Evolutionary conservation across 129 eudicot species (phyloP).

Genomic region (Chrysanthemum makinoi): DNA sequence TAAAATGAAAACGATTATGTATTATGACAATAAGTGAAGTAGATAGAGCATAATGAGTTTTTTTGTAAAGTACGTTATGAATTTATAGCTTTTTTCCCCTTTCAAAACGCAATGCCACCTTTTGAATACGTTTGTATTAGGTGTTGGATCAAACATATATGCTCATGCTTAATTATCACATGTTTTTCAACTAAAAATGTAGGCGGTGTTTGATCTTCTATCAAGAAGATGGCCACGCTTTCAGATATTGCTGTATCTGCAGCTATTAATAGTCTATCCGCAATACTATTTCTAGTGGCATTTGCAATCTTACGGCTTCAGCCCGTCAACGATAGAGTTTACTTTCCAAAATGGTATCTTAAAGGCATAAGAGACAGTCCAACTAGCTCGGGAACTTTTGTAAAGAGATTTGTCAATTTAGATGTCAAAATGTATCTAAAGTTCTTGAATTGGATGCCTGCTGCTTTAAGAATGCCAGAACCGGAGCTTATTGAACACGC

Average conservation of each 20-base stretch:
- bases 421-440: conserved; percentile 71
- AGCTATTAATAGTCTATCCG: conserved; percentile 67
- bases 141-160: neutral
- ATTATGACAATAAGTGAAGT: too few relatives aligned
- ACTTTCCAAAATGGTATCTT: conserved; percentile 95
- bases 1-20: too few relatives aligned
- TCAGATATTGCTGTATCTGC: conserved; percentile 75
- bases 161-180: conserved; percentile 18
- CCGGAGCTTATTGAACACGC: conserved; percentile 95
- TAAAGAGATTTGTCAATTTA: conserved; percentile 71
- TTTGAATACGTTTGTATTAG: too few relatives aligned
- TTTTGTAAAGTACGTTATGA: too few relatives aligned
- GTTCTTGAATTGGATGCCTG: conserved; percentile 97
- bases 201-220: conserved; percentile 38
- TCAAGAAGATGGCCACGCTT: conserved; percentile 68
- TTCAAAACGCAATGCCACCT: too few relatives aligned
- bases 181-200: conserved; percentile 16
- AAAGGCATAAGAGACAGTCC: conserved; percentile 92
- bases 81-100: too few relatives aligned
- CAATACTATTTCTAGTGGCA: conserved; percentile 72
- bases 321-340: conserved; percentile 89
- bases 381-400: conserved; percentile 52
- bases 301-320: conserved; percentile 94
- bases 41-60: too few relatives aligned
- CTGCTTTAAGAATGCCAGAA: conserved; percentile 95